Evolutionary conservation across 1,284 basidiomycete species (phyloP).

Genomic region (Malassezia caprae): DNA sequence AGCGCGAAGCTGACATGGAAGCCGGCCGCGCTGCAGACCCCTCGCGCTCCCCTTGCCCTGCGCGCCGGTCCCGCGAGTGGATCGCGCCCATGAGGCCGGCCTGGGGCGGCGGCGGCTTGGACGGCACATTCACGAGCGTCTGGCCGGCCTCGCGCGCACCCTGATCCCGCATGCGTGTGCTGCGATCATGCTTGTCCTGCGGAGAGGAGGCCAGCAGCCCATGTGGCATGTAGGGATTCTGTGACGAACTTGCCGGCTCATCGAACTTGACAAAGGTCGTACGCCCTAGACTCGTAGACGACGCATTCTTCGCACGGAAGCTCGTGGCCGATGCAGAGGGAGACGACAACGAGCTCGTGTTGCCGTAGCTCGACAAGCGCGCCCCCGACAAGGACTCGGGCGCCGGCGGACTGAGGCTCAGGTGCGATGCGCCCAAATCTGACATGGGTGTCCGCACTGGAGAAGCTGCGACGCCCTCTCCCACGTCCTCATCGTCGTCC

Average conservation of each 20-base stretch:
- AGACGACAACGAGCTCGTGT: background rate
- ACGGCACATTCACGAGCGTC: conserved; percentile 81
- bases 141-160: conserved; percentile 77
- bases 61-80: conserved; percentile 70
- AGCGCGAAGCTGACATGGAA: background rate
- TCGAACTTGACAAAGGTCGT: conserved; percentile 39
- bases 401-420: background rate
- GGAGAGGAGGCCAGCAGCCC: conserved; percentile 86
- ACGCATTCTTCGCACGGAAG: background rate
- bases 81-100: conserved; percentile 91
- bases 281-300: conserved; percentile 12
- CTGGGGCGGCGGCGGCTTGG: conserved; percentile 87
- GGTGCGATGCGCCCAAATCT: background rate
- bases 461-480: background rate
- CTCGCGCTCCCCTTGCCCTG: conserved; percentile 75
- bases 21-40: conserved; percentile 55
- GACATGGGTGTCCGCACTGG: background rate
- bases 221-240: conserved; percentile 58
- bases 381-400: background rate
- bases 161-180: conserved; percentile 86
- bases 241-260: conserved; percentile 53
- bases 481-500: conserved; percentile 1
- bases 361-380: background rate
- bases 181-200: conserved; percentile 87
- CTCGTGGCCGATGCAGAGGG: background rate